Conservation (phyloP, 2,329 filamentous ascomycete species). For the Colletotrichum tropicale region DNA sequence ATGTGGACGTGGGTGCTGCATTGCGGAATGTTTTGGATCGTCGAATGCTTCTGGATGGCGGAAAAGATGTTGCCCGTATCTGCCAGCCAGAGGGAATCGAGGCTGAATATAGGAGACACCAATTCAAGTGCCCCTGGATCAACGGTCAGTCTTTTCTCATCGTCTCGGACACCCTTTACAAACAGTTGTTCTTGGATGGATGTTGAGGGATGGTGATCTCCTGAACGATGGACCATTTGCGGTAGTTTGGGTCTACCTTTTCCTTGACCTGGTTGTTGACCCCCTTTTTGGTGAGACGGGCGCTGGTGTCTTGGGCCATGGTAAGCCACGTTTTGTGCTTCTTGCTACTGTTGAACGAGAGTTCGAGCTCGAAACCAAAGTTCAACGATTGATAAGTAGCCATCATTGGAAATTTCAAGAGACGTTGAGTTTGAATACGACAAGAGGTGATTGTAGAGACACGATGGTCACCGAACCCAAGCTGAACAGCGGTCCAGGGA, state of each 20-base stretch:
- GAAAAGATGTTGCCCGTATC: slow-evolving; percentile 35
- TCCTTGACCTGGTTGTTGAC: slow-evolving; percentile 38
- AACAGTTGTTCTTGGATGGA: slow-evolving; percentile 35
- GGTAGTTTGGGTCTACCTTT: slow-evolving; percentile 33
- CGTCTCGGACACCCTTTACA: not conserved
- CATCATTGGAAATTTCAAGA: not conserved
- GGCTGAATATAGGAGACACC: slow-evolving; percentile 38
- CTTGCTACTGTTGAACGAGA: slow-evolving; percentile 36
- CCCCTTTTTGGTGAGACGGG: slow-evolving; percentile 32
- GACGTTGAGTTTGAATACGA: not conserved
- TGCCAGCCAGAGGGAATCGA: slow-evolving; percentile 29
- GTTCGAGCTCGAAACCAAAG: slow-evolving; percentile 43
- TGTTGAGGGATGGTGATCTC: slow-evolving; percentile 40
- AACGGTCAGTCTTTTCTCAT: not conserved
- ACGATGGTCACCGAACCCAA: not conserved
- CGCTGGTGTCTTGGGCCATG: slow-evolving; percentile 38
- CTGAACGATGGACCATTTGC: slow-evolving; percentile 39
- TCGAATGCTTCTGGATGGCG: slow-evolving; percentile 28
- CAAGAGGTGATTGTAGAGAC: not conserved
- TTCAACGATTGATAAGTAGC: not conserved
- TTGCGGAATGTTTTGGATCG: slow-evolving; percentile 26
- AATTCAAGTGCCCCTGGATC: slow-evolving; percentile 34
- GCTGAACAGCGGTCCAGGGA: not conserved
- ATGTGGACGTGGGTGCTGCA: slow-evolving; percentile 44
- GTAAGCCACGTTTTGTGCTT: slow-evolving; percentile 36